Base-by-base conservation (phyloP, 805 yeast species). In the Kuraishia capsulata region DNA sequence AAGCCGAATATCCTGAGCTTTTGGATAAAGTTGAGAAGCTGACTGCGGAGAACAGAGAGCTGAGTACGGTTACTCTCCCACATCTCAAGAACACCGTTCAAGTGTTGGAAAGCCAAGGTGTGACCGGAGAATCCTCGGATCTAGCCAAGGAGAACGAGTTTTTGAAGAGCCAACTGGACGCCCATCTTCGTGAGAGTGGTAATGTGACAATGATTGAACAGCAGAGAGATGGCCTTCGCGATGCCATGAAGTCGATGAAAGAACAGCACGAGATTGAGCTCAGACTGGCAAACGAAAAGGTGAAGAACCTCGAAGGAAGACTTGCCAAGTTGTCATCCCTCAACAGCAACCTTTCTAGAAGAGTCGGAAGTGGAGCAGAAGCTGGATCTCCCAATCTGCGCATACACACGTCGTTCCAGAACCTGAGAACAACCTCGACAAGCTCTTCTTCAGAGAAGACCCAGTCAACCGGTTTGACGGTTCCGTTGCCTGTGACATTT, bases 71-170 rank as follows among this genome's bases (percentile, higher is more conserved):
- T 3, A 60, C 63, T 0, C 59, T 76, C 10, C 81, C 81, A 6
- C 57, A 58, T 4, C 51, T 76, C 41, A 65, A 66, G 45, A 67
- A 67, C 43, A 62, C 62, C 42, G 43, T 67, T 17, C 63, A 62
- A 29, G 42, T 64, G 11, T 9, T 36, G 38, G 38, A 36, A 33
- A 36, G 19, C 19, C 6, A 8, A 5, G 6, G 8, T 5, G 8
- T 17, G 31, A 5, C 13, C 6, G 13, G 13, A 13, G 6, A 8
- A 6, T 11, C 17, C 6, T 18, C 14, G 26, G 40, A 37, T 13
- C 81, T 66, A 54, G 78, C 73, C 50, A 52, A 64, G 14, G 87
- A 79, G 43, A 80, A 74, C 53, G 69, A 66, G 26, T 57, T 82
- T 37, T 25, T 37, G 11, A 21, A 26, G 13, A 20, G 16, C 20